These are phyloP conservation scores for Apophysomyces trapeziformis DNA, from an alignment of 371 early-diverging fungal species.

Conservation along the genomic window DNA sequence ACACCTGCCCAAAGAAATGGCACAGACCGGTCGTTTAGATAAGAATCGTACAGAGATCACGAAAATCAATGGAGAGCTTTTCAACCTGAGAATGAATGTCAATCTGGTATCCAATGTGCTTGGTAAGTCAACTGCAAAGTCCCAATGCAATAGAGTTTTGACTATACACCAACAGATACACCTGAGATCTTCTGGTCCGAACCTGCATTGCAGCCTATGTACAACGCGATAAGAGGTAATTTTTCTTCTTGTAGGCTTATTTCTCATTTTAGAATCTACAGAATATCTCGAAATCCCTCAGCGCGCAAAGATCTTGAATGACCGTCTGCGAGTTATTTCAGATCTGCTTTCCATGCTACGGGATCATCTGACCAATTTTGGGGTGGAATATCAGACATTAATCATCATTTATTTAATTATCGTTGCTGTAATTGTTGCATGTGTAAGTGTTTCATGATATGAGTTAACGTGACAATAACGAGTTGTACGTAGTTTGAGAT, in stretches of 20 bases:
- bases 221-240: constrained; percentile 50
- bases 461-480: not conserved
- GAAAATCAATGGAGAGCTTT: constrained; percentile 80
- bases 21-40: constrained; percentile 50
- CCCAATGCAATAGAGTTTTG: not conserved
- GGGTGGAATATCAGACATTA: constrained; percentile 68
- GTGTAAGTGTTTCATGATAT: constrained; percentile 47
- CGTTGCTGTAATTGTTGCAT: constrained; percentile 64
- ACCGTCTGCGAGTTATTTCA: constrained; percentile 78
- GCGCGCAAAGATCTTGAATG: constrained; percentile 83
- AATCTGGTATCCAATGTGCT: constrained; percentile 61
- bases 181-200: constrained; percentile 65
- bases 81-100: constrained; percentile 59
- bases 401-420: constrained; percentile 70
- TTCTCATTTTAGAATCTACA: constrained; percentile 14
- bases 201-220: constrained; percentile 58
- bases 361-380: constrained; percentile 70
- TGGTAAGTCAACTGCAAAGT: constrained; percentile 23
- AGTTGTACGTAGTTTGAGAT: constrained; percentile 47
- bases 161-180: constrained; percentile 34
- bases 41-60: constrained; percentile 73
- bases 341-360: constrained; percentile 85
- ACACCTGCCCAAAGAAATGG: constrained; percentile 56
- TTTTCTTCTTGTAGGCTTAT: not conserved
- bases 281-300: constrained; percentile 82